phyloP scores from a whole-genome alignment of 495 filamentous ascomycete species.

The Letharia lupina region DNA sequence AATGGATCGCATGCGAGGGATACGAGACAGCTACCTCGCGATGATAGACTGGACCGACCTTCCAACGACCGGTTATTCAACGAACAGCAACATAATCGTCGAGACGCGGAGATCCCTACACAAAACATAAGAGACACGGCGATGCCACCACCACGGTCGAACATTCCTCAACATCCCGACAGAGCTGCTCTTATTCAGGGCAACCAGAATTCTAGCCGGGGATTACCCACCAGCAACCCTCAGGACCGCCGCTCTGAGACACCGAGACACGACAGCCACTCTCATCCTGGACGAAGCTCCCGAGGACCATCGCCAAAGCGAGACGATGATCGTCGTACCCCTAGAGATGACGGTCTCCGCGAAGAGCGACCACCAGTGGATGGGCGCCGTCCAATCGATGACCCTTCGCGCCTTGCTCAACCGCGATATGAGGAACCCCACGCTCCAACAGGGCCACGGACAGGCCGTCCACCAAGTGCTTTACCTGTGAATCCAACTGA shows the following conservation, averaged over 20 bases:
- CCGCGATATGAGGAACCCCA: slow-evolving; percentile 19
- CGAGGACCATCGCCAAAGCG: slow-evolving; percentile 23
- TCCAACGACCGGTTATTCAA: slow-evolving; percentile 10
- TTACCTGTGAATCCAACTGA: slow-evolving; percentile 16
- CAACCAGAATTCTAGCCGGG: slow-evolving; percentile 17
- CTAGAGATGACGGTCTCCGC: slow-evolving; percentile 16
- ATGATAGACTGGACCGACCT: slow-evolving; percentile 18
- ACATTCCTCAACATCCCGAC: slow-evolving; percentile 22
- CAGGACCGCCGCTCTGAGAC: slow-evolving; percentile 22
- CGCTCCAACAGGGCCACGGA: slow-evolving; percentile 25
- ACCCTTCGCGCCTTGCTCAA: slow-evolving; percentile 10
- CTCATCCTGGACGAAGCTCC: slow-evolving; percentile 17
- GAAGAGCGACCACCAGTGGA: slow-evolving; percentile 21
- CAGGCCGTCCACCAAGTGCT: slow-evolving; percentile 16
- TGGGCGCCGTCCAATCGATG: slow-evolving; percentile 16
- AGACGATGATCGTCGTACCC: slow-evolving; percentile 21
- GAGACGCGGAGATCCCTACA: slow-evolving; percentile 11
- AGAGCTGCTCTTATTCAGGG: slow-evolving; percentile 27
- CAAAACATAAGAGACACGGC: slow-evolving; percentile 17
- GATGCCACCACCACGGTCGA: slow-evolving; percentile 23
- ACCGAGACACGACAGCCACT: slow-evolving; percentile 17
- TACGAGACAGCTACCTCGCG: slow-evolving; percentile 15
- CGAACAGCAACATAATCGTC: slow-evolving; percentile 12
- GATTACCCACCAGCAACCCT: slow-evolving; percentile 5
- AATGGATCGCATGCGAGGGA: slow-evolving; percentile 16